A percentile compares a stretch with the other conserved stretches of the same genome.
phyloP scores from a whole-genome alignment of 441 rosid species.

The Eugenia klotzschiana region DNA sequence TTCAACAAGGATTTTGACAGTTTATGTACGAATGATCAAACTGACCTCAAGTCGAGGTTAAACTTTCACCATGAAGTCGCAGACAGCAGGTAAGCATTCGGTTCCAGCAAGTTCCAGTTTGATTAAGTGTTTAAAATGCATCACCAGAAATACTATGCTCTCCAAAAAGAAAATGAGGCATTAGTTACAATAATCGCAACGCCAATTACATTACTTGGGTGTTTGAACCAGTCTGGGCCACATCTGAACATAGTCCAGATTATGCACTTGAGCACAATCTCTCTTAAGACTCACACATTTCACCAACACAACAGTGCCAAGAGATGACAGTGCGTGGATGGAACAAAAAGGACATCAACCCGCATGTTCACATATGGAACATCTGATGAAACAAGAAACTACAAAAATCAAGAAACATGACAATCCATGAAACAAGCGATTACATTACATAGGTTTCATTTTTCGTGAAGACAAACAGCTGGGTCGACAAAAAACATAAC shows the following conservation, averaged over 20 bases:
- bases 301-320: neutral
- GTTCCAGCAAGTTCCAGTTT: no score
- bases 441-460: neutral
- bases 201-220: no score
- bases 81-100: no score
- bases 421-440: neutral
- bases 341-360: neutral
- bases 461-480: neutral
- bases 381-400: neutral
- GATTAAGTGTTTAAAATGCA: no score
- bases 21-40: no score
- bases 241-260: slow-evolving; percentile 32
- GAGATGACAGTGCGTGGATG: neutral
- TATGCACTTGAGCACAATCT: neutral
- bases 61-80: no score
- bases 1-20: no score
- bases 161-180: neutral
- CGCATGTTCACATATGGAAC: neutral
- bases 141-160: slow-evolving; percentile 26
- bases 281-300: neutral
- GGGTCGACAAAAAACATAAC: neutral
- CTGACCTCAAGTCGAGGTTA: no score
- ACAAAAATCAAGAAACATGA: neutral
- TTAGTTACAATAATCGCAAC: neutral
- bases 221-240: slow-evolving; percentile 80